Conservation (phyloP, 140 eudicot genomes). For the Bidens hawaiensis region DNA sequence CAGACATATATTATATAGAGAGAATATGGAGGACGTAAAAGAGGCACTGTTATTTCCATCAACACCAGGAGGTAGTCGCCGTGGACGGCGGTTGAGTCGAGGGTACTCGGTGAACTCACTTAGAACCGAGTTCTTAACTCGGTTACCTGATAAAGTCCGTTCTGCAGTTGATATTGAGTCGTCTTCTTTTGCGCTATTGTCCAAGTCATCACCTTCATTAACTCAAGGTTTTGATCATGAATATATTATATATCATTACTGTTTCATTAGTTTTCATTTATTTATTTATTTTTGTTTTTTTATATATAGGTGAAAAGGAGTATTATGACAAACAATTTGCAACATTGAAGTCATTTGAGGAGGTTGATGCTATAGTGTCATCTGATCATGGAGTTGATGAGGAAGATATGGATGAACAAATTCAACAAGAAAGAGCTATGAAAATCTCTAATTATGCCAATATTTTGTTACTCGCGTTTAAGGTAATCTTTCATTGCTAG, state of each 20-base stretch:
- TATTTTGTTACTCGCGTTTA: conserved; percentile 59
- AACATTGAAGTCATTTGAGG: conserved; percentile 73
- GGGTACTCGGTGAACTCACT: conserved; percentile 65
- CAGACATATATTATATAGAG: not conserved
- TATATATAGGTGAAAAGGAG: conserved; percentile 65
- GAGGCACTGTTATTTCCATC: conserved; percentile 47
- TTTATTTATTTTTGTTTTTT: no score
- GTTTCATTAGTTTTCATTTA: not conserved
- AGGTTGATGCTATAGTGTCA: conserved; percentile 56
- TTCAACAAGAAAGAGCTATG: conserved; percentile 87
- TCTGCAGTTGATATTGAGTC: conserved; percentile 56
- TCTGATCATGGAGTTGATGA: conserved; percentile 36
- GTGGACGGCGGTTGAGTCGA: conserved; percentile 40
- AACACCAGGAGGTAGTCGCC: conserved; percentile 33
- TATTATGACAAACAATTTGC: conserved; percentile 82
- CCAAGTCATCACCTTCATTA: conserved; percentile 31
- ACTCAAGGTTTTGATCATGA: conserved; percentile 38
- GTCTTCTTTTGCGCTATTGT: conserved; percentile 26
- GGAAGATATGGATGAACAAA: conserved; percentile 61
- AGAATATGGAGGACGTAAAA: conserved; percentile 28
- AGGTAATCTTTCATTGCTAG: conserved; percentile 36
- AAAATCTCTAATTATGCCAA: conserved; percentile 77
- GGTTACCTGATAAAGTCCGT: conserved; percentile 69
- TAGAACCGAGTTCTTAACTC: conserved; percentile 48
- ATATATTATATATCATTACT: not conserved